Percentiles rank a stretch among this genome's conserved stretches.
Conservation (phyloP, 768 basidiomycete species). For the Naganishia antarctica region DNA sequence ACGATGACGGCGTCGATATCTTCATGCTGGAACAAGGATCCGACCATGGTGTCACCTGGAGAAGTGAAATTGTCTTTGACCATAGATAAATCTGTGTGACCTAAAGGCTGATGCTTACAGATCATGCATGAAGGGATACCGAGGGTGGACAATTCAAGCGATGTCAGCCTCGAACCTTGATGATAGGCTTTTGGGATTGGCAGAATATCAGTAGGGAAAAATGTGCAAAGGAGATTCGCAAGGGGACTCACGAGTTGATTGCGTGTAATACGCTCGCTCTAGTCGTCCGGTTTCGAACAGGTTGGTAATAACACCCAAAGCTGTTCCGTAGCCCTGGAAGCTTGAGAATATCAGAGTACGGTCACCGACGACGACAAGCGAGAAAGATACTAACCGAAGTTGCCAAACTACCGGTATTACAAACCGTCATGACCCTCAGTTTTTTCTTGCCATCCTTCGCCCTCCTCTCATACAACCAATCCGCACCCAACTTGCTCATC, state of each 20-base stretch:
- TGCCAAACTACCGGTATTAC: constrained; percentile 94
- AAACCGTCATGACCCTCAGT: constrained; percentile 83
- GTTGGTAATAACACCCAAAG: constrained; percentile 85
- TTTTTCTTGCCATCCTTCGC: constrained; percentile 51
- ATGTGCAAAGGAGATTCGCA: too few relatives aligned
- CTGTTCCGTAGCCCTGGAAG: constrained; percentile 87
- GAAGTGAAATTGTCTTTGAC: too few relatives aligned
- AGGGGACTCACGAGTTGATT: constrained; percentile 60
- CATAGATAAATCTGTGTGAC: too few relatives aligned
- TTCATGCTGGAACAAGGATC: constrained; percentile 79
- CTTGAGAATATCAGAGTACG: too few relatives aligned
- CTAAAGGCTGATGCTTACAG: constrained; percentile 51
- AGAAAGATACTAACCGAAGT: constrained; percentile 64
- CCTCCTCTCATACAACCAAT: constrained; percentile 66
- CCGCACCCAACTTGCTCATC: constrained; percentile 79
- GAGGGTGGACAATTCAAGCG: constrained; percentile 78
- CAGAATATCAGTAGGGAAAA: too few relatives aligned
- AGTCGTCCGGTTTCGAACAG: constrained; percentile 74
- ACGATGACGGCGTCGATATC: constrained; percentile 81
- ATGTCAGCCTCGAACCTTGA: constrained; percentile 82
- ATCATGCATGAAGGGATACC: constrained; percentile 85
- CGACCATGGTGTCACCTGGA: constrained; percentile 82
- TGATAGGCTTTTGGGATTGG: too few relatives aligned
- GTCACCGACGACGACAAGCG: constrained; percentile 23
- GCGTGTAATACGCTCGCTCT: constrained; percentile 81